Evolutionary conservation across 2,329 filamentous ascomycete genomes (phyloP).

Genomic region (Leptographium galeiforme): DNA sequence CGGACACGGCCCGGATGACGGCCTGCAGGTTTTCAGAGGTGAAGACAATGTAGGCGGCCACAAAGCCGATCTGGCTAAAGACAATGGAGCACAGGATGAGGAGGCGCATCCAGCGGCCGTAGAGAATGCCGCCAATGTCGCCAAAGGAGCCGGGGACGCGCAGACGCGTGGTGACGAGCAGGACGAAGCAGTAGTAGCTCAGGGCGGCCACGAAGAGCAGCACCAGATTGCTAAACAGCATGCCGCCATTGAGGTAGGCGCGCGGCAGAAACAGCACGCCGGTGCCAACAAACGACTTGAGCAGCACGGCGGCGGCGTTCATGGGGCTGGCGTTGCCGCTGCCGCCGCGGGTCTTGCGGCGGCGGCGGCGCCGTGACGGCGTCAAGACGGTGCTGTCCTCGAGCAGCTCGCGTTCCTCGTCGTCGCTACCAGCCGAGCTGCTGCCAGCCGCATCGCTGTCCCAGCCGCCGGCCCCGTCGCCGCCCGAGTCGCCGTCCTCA

Average conservation of each 20-base stretch:
- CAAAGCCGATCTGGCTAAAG: constrained; percentile 88
- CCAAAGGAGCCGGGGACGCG: constrained; percentile 90
- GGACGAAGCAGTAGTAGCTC: constrained; percentile 95
- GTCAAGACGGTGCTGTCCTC: constrained; percentile 78
- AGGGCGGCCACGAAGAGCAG: constrained; percentile 73
- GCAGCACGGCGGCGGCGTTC: constrained; percentile 68
- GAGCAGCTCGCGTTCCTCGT: constrained; percentile 64
- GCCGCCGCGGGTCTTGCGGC: constrained; percentile 60
- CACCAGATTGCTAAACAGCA: constrained; percentile 90
- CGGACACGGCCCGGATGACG: constrained; percentile 79
- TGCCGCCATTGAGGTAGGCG: constrained; percentile 90
- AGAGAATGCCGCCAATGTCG: constrained; percentile 86
- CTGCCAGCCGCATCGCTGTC: constrained; percentile 32
- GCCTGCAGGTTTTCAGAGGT: constrained; percentile 92
- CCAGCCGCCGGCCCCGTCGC: constrained; percentile 25
- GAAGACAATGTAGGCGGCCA: constrained; percentile 92
- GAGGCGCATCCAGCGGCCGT: constrained; percentile 78
- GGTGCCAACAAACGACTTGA: constrained; percentile 97
- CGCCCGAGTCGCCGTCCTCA: constrained; percentile 27
- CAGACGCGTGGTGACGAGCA: constrained; percentile 76
- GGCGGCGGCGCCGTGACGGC: constrained; percentile 58
- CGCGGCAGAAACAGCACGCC: constrained; percentile 87
- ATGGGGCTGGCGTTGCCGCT: constrained; percentile 66
- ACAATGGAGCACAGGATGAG: constrained; percentile 87
- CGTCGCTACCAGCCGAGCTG: constrained; percentile 31